Evolutionary conservation across 1,284 basidiomycete genomes (phyloP).

Genomic region (Salmacisia buchloeana): DNA sequence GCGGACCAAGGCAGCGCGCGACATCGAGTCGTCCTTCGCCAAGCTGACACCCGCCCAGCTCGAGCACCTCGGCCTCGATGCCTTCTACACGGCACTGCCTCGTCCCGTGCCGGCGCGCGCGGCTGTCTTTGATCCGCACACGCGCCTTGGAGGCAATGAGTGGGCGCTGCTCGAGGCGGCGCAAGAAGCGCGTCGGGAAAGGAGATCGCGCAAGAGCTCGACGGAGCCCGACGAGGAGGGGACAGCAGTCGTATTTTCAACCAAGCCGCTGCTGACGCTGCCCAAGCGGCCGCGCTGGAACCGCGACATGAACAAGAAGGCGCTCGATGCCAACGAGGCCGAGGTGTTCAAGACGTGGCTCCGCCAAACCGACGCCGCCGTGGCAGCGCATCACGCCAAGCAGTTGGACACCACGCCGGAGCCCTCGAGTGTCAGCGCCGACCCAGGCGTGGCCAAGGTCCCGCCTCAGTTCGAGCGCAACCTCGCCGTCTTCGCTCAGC

Average conservation of each 20-base stretch:
- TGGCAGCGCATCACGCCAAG: slow-evolving; percentile 25
- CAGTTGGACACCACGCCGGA: slow-evolving; percentile 14
- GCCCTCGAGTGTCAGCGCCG: slow-evolving; percentile 19
- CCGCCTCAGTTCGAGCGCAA: slow-evolving; percentile 59
- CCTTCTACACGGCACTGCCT: slow-evolving; percentile 23
- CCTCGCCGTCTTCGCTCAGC: slow-evolving; percentile 35
- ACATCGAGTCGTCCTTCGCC: slow-evolving; percentile 31
- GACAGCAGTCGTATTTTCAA: slow-evolving; percentile 9
- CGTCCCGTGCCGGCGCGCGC: slow-evolving; percentile 21
- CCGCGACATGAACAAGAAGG: slow-evolving; percentile 29
- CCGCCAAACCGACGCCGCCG: slow-evolving; percentile 25
- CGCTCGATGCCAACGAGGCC: slow-evolving; percentile 29
- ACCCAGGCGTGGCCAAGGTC: slow-evolving; percentile 54
- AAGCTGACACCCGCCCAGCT: slow-evolving; percentile 30
- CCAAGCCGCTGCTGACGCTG: slow-evolving; percentile 12
- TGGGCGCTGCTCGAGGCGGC: slow-evolving; percentile 11
- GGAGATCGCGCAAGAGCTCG: slow-evolving; percentile 14
- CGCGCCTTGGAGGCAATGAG: slow-evolving; percentile 12
- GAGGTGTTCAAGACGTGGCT: slow-evolving; percentile 37
- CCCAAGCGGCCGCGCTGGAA: slow-evolving; percentile 36
- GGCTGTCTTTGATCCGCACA: slow-evolving; percentile 22
- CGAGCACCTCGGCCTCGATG: slow-evolving; percentile 30
- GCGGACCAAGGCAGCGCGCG: background rate
- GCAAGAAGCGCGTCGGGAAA: slow-evolving; percentile 17
- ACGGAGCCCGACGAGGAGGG: slow-evolving; percentile 8